Conservation (phyloP, 2,329 filamentous ascomycete genomes). For the Aspergillus sp. region DNA sequence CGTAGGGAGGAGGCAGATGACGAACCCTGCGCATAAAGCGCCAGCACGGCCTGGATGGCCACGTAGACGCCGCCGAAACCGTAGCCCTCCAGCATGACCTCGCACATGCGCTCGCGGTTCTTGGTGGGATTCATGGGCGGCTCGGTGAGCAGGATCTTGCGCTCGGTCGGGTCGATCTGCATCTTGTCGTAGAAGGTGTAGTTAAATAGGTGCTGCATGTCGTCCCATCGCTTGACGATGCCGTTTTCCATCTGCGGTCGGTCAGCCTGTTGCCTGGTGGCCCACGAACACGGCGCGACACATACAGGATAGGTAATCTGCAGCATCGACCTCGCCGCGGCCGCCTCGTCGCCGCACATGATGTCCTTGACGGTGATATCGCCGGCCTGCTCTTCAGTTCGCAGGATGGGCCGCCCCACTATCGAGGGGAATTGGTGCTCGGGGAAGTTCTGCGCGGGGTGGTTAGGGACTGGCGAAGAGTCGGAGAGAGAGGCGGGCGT, state of each 20-base stretch:
- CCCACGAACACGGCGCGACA: neutral
- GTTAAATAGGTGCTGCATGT: constrained; percentile 99
- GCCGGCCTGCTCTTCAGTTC: constrained; percentile 79
- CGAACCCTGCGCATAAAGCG: constrained; percentile 93
- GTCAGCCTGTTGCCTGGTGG: neutral
- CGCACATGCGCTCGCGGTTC: constrained; percentile 96
- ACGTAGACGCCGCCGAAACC: constrained; percentile 95
- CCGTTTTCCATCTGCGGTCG: constrained; percentile 86
- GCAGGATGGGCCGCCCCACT: constrained; percentile 92
- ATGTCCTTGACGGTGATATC: constrained; percentile 85
- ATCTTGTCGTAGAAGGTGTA: constrained; percentile 98
- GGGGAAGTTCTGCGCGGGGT: constrained; percentile 70
- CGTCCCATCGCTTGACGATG: constrained; percentile 98
- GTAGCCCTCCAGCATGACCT: constrained; percentile 99
- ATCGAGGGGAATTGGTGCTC: constrained; percentile 98
- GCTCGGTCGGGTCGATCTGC: constrained; percentile 77
- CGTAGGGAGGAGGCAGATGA: no score
- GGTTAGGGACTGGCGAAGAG: constrained; percentile 6
- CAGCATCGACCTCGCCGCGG: constrained; percentile 89
- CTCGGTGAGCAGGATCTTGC: constrained; percentile 96
- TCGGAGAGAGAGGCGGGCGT: constrained; percentile 18
- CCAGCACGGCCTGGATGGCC: constrained; percentile 92
- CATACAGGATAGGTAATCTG: constrained; percentile 90
- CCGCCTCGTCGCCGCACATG: constrained; percentile 98
- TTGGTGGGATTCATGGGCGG: constrained; percentile 95